phyloP scores from a whole-genome alignment of 1,284 basidiomycete genomes.

The Leccinum variabile region DNA sequence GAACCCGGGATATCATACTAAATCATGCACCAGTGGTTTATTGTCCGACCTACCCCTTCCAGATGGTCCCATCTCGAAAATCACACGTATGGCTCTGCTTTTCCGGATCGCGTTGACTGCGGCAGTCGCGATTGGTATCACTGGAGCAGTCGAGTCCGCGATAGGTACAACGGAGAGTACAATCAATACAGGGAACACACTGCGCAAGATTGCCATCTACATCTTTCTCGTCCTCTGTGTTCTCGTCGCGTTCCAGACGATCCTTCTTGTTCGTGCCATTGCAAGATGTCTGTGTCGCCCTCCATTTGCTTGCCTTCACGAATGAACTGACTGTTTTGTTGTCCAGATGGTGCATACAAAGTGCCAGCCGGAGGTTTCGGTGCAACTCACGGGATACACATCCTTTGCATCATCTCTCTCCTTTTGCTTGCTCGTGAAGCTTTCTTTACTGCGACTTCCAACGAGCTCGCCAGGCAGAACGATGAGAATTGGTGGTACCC shows the following conservation, averaged over 20 bases:
- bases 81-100: conserved; percentile 35
- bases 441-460: conserved; percentile 41
- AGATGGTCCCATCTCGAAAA: conserved; percentile 27
- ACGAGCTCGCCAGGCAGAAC: conserved; percentile 31
- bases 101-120: conserved; percentile 37
- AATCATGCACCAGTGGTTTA: conserved; percentile 18
- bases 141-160: conserved; percentile 31
- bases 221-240: conserved; percentile 48
- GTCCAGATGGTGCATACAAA: conserved; percentile 27
- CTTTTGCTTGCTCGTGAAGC: conserved; percentile 44
- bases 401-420: conserved; percentile 40
- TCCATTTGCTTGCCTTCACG: not conserved
- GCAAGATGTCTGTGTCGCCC: conserved; percentile 20
- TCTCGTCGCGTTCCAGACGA: conserved; percentile 41
- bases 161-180: conserved; percentile 13
- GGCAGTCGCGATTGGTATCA: conserved; percentile 43
- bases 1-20: not conserved
- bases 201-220: conserved; percentile 40
- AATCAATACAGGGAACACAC: conserved; percentile 21
- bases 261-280: conserved; percentile 33
- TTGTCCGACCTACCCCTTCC: conserved; percentile 25
- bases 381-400: conserved; percentile 34
- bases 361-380: conserved; percentile 27
- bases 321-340: conserved; percentile 2
- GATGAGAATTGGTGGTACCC: conserved; percentile 50